A percentile compares a stretch with the other conserved stretches of the same genome.
Evolutionary conservation across 192 early-diverging fungal species (phyloP).

Genomic region (Linnemannia schmuckeri): DNA sequence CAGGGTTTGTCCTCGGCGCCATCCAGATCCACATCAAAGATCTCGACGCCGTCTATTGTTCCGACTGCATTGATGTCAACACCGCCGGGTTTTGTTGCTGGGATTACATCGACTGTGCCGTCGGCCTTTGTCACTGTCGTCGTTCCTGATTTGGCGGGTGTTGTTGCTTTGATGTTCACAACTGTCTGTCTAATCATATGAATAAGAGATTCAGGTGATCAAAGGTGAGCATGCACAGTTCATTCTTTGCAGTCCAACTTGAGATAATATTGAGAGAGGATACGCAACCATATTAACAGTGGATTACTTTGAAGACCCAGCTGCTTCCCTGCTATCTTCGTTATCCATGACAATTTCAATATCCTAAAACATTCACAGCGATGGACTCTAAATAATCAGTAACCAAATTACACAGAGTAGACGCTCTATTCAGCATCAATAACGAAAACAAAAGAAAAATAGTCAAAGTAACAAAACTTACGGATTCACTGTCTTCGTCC

Average conservation of each 20-base stretch:
- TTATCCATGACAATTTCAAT: constrained; percentile 80
- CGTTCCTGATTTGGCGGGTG: constrained; percentile 47
- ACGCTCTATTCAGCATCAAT: not conserved
- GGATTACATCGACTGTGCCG: constrained; percentile 54
- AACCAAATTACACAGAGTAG: not conserved
- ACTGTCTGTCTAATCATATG: constrained; percentile 35
- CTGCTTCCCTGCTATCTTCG: constrained; percentile 50
- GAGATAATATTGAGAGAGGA: not conserved
- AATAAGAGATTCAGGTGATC: constrained; percentile 17
- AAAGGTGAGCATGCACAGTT: constrained; percentile 18
- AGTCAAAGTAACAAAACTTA: constrained; percentile 31
- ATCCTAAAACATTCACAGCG: constrained; percentile 59
- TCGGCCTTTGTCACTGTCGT: constrained; percentile 53
- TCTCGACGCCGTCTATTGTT: constrained; percentile 81
- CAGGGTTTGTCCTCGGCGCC: constrained; percentile 97
- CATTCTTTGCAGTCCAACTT: constrained; percentile 2
- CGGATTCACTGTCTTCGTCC: constrained; percentile 75
- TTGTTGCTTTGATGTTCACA: constrained; percentile 64
- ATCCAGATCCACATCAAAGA: constrained; percentile 94
- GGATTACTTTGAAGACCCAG: constrained; percentile 35
- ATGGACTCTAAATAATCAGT: not conserved
- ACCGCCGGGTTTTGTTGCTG: constrained; percentile 56
- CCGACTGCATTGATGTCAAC: constrained; percentile 82
- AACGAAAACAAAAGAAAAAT: not conserved
- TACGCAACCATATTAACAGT: not conserved